Evolutionary conservation across 345 rosid species (phyloP).

Genomic region (Syzygium jambos): DNA sequence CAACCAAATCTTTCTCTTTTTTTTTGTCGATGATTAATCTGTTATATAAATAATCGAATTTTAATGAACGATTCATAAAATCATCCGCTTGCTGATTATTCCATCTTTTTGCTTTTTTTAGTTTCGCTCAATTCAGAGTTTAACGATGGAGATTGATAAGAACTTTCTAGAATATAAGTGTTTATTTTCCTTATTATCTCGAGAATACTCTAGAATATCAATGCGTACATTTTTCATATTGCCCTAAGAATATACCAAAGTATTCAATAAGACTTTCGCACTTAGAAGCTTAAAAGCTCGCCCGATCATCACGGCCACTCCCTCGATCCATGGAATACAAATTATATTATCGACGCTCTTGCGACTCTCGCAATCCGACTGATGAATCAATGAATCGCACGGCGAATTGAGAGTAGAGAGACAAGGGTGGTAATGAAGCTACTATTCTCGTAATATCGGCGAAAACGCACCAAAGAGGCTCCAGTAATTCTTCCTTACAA

Average conservation of each 20-base stretch:
- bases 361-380: neutral
- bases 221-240: too few relatives aligned
- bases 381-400: neutral
- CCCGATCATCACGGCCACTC: neutral
- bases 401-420: neutral
- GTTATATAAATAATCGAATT: neutral
- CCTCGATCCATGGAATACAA: neutral
- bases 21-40: neutral
- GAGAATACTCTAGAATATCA: neutral
- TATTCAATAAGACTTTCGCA: neutral
- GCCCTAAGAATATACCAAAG: neutral
- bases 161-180: neutral
- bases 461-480: neutral
- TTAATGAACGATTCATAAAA: neutral
- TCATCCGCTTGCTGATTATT: neutral
- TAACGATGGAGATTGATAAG: neutral
- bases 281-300: neutral
- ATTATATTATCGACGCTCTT: neutral
- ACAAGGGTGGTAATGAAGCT: neutral
- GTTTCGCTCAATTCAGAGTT: neutral
- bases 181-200: neutral
- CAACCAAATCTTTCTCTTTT: neutral
- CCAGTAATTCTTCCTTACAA: neutral
- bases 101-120: neutral
- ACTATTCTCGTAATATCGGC: neutral